Evolutionary conservation across 306 rosid species (phyloP), one percentile per base, ranked within the genome.

Genomic region (Quercus robur): DNA sequence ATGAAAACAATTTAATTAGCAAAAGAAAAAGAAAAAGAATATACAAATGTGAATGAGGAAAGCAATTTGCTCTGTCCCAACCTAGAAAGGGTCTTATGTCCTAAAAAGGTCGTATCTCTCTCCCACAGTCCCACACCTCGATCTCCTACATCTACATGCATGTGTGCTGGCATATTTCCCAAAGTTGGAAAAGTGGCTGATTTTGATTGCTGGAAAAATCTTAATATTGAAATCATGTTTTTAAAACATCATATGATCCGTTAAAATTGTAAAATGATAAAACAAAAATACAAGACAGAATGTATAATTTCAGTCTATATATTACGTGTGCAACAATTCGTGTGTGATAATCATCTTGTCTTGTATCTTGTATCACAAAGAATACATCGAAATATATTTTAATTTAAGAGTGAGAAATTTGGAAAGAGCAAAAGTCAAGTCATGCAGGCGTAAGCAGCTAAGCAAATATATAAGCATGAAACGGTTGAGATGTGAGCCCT

Each of bases 371-470:
- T 1, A 2, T 38, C 1, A 2, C 3, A 41, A 41, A 8, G 0
- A 6, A 35, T 35, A 0, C 11, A 41, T 8, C 3, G 9, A 41
- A 41, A 41, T 41, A 0, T 38, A 38, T 38, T 38, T 41, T 41
- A 41, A 20, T 11, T 23, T 25, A 21, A 25, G 33, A 4, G 33
- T 4, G 54, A 12, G 17, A 49, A 49, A 12, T 12, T 61, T 30
- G 72, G 56, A 51, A 56, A 38, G 67, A 2, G 61, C 74, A 84
- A 74, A 85, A 88, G 94, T 88, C 88, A 90, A 88, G 85, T 58
- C 79, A 81, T 62, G 86, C 80, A 78, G 88, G 88, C 89, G 86
- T 75, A 79, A 80, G 80, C 87, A 89, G 75, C 81, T 49, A 78
- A 57, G 78, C 79, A 26, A 41, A 2, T 33, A 33, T 33, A 33